phyloP scores from a whole-genome alignment of 768 basidiomycete species.

The Calocybe gangraenosa region DNA sequence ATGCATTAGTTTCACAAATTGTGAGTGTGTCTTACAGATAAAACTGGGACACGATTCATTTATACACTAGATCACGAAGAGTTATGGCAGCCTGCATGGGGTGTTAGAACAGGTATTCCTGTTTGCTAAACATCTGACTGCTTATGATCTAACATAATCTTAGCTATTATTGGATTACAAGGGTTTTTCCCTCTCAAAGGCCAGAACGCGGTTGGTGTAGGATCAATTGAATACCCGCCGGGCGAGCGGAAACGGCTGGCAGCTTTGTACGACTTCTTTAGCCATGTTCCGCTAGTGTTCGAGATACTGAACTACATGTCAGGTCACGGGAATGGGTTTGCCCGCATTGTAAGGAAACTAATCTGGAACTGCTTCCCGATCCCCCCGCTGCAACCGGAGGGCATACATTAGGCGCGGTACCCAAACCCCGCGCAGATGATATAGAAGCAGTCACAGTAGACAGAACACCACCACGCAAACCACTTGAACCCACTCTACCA shows the following conservation, averaged over 20 bases:
- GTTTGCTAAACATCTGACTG: not conserved
- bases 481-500: not conserved
- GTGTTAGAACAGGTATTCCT: conserved; percentile 78
- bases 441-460: conserved; percentile 4
- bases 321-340: conserved; percentile 84
- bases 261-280: conserved; percentile 47
- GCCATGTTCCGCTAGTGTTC: conserved; percentile 8
- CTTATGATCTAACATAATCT: conserved; percentile 1
- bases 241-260: conserved; percentile 78
- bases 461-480: not conserved
- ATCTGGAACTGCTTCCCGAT: conserved; percentile 71
- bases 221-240: conserved; percentile 77
- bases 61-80: conserved; percentile 81
- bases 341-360: conserved; percentile 64
- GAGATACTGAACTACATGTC: conserved; percentile 2
- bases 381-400: conserved; percentile 27
- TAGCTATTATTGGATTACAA: conserved; percentile 84
- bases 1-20: conserved; percentile 90
- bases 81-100: conserved; percentile 98
- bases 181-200: conserved; percentile 88
- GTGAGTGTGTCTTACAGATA: conserved; percentile 41
- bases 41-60: conserved; percentile 1
- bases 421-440: conserved; percentile 1
- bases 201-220: conserved; percentile 81
- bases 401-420: not conserved